Percentiles rank a stretch among this genome's conserved stretches.
Evolutionary conservation across 1,284 basidiomycete genomes (phyloP).

Genomic region (Ceratobasidium sp.): DNA sequence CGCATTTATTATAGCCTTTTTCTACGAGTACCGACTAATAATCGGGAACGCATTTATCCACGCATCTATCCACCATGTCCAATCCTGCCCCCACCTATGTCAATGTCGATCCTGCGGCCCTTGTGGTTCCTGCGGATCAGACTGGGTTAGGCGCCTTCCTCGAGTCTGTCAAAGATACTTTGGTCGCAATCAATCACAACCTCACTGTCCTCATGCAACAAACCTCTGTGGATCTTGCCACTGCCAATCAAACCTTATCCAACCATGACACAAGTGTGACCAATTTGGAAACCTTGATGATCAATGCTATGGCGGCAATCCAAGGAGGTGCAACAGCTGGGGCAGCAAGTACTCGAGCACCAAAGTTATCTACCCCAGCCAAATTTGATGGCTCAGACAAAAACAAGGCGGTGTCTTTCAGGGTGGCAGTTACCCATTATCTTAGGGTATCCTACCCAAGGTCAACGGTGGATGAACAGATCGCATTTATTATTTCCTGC

Average conservation of each 20-base stretch:
- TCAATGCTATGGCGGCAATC: not conserved
- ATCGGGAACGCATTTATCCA: no score
- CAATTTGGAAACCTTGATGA: not conserved
- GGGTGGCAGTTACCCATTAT: slow-evolving; percentile 1
- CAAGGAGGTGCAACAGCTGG: not conserved
- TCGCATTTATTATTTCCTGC: slow-evolving; percentile 17
- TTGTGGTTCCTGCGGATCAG: no score
- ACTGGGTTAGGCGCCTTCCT: no score
- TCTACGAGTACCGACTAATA: no score
- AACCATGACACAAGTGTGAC: not conserved
- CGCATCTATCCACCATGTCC: no score
- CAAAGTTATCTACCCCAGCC: not conserved
- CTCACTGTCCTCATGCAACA: no score
- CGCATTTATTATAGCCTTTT: no score
- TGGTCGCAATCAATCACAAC: no score
- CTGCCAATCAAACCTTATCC: not conserved
- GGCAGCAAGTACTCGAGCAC: not conserved
- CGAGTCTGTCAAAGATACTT: no score
- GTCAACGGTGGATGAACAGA: not conserved
- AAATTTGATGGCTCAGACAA: slow-evolving; percentile 16
- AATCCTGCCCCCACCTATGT: no score
- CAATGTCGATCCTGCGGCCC: no score
- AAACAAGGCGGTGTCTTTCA: not conserved
- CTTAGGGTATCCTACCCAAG: not conserved
- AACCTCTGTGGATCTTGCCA: not conserved